phyloP scores from a whole-genome alignment of 805 yeast species.

The Candida michaelii region DNA sequence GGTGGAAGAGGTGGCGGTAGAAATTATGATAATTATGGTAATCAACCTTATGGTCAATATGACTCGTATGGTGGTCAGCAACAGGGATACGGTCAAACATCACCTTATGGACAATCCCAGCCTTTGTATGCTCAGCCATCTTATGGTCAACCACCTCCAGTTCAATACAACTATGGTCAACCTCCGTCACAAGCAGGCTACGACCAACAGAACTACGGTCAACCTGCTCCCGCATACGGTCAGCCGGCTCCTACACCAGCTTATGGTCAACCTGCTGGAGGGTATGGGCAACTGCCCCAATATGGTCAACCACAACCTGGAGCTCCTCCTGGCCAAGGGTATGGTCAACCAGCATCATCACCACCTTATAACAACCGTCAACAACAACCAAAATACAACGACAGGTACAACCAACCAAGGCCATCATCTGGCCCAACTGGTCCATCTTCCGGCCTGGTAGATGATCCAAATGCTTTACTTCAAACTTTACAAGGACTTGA shows the following conservation, averaged over 20 bases:
- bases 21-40: background rate
- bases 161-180: background rate
- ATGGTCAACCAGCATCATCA: slow-evolving; percentile 5
- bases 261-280: slow-evolving; percentile 1
- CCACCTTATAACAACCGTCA: slow-evolving; percentile 5
- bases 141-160: background rate
- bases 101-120: background rate
- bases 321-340: background rate
- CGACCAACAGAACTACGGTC: no score
- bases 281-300: slow-evolving; percentile 4
- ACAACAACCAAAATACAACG: slow-evolving; percentile 1
- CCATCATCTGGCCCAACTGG: background rate
- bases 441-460: background rate
- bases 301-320: slow-evolving; percentile 5
- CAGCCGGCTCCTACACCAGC: background rate
- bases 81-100: slow-evolving; percentile 2
- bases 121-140: slow-evolving; percentile 12
- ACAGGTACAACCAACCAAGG: slow-evolving; percentile 5
- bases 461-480: slow-evolving; percentile 6
- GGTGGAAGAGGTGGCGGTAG: slow-evolving; percentile 8
- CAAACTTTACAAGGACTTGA: slow-evolving; percentile 27
- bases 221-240: slow-evolving; percentile 7
- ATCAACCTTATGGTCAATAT: background rate
- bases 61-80: background rate
- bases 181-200: background rate